Evolutionary conservation across 306 rosid species (phyloP).

Genomic region (Vigna nakashimae): DNA sequence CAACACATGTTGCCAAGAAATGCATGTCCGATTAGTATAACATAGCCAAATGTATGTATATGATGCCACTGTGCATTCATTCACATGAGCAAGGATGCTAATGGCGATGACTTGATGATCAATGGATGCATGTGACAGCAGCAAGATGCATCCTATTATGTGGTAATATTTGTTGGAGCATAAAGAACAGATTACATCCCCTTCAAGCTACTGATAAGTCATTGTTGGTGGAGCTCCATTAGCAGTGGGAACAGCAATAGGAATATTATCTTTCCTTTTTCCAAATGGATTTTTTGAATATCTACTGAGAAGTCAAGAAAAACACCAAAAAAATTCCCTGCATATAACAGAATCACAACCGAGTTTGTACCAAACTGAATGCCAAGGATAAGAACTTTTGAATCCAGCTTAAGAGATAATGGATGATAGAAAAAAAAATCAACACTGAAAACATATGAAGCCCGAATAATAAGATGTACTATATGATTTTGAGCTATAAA

Average conservation of each 20-base stretch:
- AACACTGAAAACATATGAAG: slow-evolving; percentile 13
- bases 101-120: slow-evolving; percentile 93
- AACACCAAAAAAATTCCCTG: slow-evolving; percentile 41
- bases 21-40: slow-evolving; percentile 77
- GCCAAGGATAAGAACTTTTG: slow-evolving; percentile 3
- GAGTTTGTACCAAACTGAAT: slow-evolving; percentile 18
- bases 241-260: slow-evolving; percentile 58
- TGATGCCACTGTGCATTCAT: slow-evolving; percentile 91
- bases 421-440: slow-evolving; percentile 21
- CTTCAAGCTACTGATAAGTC: slow-evolving; percentile 91
- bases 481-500: not conserved
- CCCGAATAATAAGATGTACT: not conserved
- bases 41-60: slow-evolving; percentile 88
- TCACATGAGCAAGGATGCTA: slow-evolving; percentile 82
- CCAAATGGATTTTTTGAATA: slow-evolving; percentile 97
- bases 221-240: slow-evolving; percentile 78
- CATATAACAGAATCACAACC: slow-evolving; percentile 23
- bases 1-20: slow-evolving; percentile 64
- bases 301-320: slow-evolving; percentile 72
- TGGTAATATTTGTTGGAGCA: slow-evolving; percentile 74
- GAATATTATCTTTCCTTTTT: slow-evolving; percentile 82
- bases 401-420: slow-evolving; percentile 9
- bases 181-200: slow-evolving; percentile 97
- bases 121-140: slow-evolving; percentile 98
- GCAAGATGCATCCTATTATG: slow-evolving; percentile 99